Conservation (phyloP, 768 basidiomycete species). For the Tylopilus balloui region DNA sequence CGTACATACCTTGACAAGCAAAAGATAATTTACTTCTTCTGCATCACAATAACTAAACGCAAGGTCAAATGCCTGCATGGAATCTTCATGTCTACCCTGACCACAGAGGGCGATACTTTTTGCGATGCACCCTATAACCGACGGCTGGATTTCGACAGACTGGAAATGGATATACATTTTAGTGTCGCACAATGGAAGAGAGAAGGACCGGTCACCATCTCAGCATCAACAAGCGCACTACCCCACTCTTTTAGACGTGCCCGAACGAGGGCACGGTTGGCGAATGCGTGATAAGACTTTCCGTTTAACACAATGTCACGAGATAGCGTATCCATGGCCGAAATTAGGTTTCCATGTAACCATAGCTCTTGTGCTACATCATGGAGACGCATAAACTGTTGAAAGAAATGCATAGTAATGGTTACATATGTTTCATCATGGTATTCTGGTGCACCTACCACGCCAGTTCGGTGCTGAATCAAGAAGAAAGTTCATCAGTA, state of each 20-base stretch:
- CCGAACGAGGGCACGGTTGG: constrained; percentile 12
- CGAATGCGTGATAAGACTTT: neutral
- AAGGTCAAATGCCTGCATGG: constrained; percentile 18
- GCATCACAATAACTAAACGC: constrained; percentile 3
- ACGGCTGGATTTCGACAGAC: constrained; percentile 10
- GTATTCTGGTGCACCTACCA: neutral
- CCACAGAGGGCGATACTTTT: constrained; percentile 13
- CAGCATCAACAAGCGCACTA: constrained; percentile 7
- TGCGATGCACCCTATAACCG: constrained; percentile 15
- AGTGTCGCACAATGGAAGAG: neutral
- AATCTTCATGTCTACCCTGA: constrained; percentile 10
- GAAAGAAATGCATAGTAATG: too few species aligned
- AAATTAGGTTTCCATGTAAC: constrained; percentile 1
- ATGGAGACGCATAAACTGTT: constrained; percentile 12
- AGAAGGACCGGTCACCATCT: constrained; percentile 4
- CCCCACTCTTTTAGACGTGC: constrained; percentile 6
- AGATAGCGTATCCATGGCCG: constrained; percentile 5
- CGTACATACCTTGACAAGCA: constrained; percentile 12
- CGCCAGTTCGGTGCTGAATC: neutral
- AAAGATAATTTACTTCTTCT: constrained; percentile 8
- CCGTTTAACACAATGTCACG: constrained; percentile 6
- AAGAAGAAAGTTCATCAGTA: neutral
- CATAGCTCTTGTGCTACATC: neutral
- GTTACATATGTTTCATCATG: neutral
- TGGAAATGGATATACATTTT: neutral